Evolutionary conservation across 139 green algal genomes (phyloP).

Genomic region (Chloropicon primus): DNA sequence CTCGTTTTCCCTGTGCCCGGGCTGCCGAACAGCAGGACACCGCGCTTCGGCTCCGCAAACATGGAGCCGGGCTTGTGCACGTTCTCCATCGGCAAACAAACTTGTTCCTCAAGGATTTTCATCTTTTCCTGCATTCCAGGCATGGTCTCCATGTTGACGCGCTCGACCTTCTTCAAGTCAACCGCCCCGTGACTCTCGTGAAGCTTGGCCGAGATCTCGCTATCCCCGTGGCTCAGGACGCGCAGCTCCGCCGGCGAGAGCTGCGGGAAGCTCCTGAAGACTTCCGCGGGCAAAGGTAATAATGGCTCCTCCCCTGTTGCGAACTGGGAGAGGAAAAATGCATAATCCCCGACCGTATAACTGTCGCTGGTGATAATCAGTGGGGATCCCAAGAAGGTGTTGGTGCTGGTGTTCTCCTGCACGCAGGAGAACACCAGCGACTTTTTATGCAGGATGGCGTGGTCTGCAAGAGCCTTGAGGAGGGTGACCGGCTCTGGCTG

Average conservation of each 20-base stretch:
- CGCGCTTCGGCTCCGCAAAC: not conserved
- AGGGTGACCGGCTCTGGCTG: not conserved
- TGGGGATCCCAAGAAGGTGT: not conserved
- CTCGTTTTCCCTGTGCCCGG: slow-evolving; percentile 7
- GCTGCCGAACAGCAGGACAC: slow-evolving; percentile 4
- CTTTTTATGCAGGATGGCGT: not conserved
- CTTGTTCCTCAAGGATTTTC: not conserved
- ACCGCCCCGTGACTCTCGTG: not conserved
- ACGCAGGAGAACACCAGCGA: not conserved
- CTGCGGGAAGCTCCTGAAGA: not conserved
- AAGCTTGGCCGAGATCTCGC: not conserved
- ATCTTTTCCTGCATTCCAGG: not conserved
- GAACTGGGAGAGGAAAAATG: not conserved
- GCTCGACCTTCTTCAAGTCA: not conserved
- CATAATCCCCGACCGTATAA: not conserved
- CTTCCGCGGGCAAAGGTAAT: not conserved
- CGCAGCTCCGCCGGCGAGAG: not conserved
- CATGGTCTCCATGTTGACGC: not conserved
- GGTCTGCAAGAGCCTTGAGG: not conserved
- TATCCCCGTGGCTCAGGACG: not conserved
- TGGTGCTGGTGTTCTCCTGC: not conserved
- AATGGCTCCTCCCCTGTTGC: not conserved
- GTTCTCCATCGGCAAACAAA: not conserved
- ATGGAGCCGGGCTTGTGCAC: not conserved
- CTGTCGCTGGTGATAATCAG: not conserved